Conservation (phyloP, 2,329 filamentous ascomycete species). For the Aspergillus neotritici region DNA sequence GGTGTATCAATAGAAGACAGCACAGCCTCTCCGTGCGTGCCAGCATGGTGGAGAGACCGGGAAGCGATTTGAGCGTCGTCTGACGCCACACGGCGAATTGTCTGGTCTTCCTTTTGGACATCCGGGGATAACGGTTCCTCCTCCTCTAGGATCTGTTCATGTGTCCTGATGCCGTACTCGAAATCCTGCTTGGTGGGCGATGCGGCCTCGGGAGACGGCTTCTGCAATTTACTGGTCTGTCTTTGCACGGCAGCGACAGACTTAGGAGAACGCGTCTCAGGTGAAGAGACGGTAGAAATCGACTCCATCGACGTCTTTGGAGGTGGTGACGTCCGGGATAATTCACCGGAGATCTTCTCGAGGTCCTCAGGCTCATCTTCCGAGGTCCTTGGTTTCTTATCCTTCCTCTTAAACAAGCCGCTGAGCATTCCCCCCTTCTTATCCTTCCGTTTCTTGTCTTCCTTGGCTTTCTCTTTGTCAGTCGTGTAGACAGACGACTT, state of each 20-base stretch:
- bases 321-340: conserved; percentile 41
- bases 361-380: conserved; percentile 44
- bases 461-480: conserved; percentile 59
- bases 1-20: conserved; percentile 17
- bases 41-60: conserved; percentile 17
- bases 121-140: conserved; percentile 16
- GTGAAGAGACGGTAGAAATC: conserved; percentile 29
- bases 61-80: conserved; percentile 19
- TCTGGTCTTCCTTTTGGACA: conserved; percentile 21
- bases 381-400: conserved; percentile 51
- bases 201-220: conserved; percentile 50
- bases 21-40: conserved; percentile 12
- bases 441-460: conserved; percentile 69
- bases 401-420: conserved; percentile 62
- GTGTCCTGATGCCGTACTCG: conserved; percentile 24
- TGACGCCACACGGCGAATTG: conserved; percentile 33
- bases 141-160: conserved; percentile 19
- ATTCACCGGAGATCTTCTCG: conserved; percentile 60
- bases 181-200: conserved; percentile 39
- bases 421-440: conserved; percentile 69
- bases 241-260: conserved; percentile 44
- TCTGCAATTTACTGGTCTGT: conserved; percentile 64
- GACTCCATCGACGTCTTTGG: conserved; percentile 44
- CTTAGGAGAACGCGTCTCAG: conserved; percentile 31
- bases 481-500: conserved; percentile 51